These are phyloP conservation scores for Ensete ventricosum DNA, from an alignment of 176 grass and related monocot genomes.

Conservation along the genomic window DNA sequence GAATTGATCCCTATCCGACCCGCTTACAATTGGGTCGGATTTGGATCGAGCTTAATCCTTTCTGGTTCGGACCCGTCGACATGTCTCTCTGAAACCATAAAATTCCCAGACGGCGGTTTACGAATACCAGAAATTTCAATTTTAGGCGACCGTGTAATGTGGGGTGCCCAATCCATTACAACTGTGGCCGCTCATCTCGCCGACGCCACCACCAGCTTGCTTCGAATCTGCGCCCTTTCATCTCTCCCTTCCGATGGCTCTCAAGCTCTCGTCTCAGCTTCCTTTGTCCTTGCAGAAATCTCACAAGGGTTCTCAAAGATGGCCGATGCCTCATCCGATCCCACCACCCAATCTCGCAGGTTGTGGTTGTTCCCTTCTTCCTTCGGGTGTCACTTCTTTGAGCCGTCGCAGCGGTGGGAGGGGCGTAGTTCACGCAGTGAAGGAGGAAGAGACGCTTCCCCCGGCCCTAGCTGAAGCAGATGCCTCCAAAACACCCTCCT, in stretches of 20 bases:
- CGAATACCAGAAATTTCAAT: too few species aligned
- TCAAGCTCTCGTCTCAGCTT: neutral
- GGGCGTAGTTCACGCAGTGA: conserved; percentile 20
- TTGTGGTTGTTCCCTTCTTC: neutral
- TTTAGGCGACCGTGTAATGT: too few species aligned
- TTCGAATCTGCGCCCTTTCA: neutral
- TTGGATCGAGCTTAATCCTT: too few species aligned
- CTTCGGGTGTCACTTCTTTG: neutral
- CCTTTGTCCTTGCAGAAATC: neutral
- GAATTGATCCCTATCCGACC: too few species aligned
- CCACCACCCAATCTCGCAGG: neutral
- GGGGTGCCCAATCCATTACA: too few species aligned
- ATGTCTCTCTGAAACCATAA: too few species aligned
- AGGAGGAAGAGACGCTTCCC: conserved; percentile 25
- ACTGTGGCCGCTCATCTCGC: too few species aligned
- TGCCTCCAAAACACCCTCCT: conserved; percentile 2
- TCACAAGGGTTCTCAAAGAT: neutral
- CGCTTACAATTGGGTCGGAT: too few species aligned
- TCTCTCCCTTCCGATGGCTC: conserved; percentile 6
- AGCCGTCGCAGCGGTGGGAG: neutral
- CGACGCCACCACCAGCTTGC: neutral
- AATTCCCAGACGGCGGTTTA: too few species aligned
- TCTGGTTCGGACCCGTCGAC: too few species aligned
- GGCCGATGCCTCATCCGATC: neutral
- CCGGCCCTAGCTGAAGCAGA: conserved; percentile 9